Base-by-base conservation (phyloP, 257 asterid genomes). In the Cordia subcordata region DNA sequence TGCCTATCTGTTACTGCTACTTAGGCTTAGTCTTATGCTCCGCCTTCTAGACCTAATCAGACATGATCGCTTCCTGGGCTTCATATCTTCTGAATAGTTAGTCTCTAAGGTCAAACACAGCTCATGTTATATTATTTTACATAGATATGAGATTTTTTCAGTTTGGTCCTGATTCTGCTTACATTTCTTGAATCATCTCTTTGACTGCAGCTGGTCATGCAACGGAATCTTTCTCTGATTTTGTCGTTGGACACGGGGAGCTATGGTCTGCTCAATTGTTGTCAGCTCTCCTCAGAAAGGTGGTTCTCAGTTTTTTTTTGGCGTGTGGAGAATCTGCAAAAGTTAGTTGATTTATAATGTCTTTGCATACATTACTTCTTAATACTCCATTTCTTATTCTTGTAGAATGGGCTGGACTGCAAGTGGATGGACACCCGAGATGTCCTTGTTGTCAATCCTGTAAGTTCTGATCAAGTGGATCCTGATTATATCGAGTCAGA, bases 171-270 rank as follows among this genome's bases (percentile, higher is more conserved):
- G 35, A 27, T 1, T 27, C 35, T 27, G 35, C 35, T 6, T 27
- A 13, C 20, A 22, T 20, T 53, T 53, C 18, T 3, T 54, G n/a
- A 27, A 6, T 11, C 1, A 2, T 8, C 15, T 42, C 47, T 42
- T 42, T 4, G 74, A 51, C 19, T 84, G 85, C 92, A 93, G 99
- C 99, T 77, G 99, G 99, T 64, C 97, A 93, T 63, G 97, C 73
- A 15, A 86, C 99, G 8, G 97, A 93, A 65, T 86, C 99, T n/a
- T 89, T 89, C 73, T 86, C 99, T 0, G 99, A 93, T 67, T 93
- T 89, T 86, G 99, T 89, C 76, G 99, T 74, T 55, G 99, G 99
- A 55, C 94, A 93, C 60, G 97, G 99, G 5, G 99, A 93, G 85
- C 72, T 93, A 58, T 93, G 99, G 99, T 89, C 96, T 64, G 86